Base-by-base conservation (phyloP, 306 rosid species). In the Trifolium pratense region DNA sequence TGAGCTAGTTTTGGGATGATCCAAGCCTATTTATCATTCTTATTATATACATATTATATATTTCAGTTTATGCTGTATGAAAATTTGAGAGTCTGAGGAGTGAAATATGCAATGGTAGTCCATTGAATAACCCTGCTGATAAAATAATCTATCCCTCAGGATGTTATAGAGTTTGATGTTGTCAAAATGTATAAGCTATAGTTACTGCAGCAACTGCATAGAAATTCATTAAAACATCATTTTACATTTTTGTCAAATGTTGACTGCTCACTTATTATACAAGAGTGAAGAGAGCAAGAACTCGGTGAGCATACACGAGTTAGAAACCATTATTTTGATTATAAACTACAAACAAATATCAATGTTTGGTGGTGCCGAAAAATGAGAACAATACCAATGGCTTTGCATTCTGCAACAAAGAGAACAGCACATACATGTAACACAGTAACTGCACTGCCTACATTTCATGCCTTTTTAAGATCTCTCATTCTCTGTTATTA, bases 341-440 rank as follows among this genome's bases (percentile, higher is more conserved):
- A 29, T 12, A 39, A 51, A 34, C 18, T 71, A 68, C 52, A 56
- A 56, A 18, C 52, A 56, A 56, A 18, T 9, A 70, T 31, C 79
- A 32, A 13, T 67, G 68, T 57, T 26, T 34, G 6, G 58, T 68
- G 75, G 58, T 69, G 64, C 78, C 60, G 49, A 32, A 49, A 72
- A 61, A 36, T 18, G 12, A 39, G 56, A 73, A 40, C 63, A 73
- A 66, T 70, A 70, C 52, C 23, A 70, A 43, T 40, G 45, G 62
- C 67, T 78, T 80, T 80, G 36, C n/a, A 75, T n/a, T 15, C 36
- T 29, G 66, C 76, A 66, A 80, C 67, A 74, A 58, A 71, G 76
- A 59, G 53, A 59, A 46, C 67, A 70, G 6, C 63, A 46, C 71
- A 68, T 75, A 56, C 58, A 45, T 48, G 40, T 29, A 61, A 66